These are phyloP conservation scores for Suillus bovinus DNA, from an alignment of 768 basidiomycete species.

Conservation along the genomic window DNA sequence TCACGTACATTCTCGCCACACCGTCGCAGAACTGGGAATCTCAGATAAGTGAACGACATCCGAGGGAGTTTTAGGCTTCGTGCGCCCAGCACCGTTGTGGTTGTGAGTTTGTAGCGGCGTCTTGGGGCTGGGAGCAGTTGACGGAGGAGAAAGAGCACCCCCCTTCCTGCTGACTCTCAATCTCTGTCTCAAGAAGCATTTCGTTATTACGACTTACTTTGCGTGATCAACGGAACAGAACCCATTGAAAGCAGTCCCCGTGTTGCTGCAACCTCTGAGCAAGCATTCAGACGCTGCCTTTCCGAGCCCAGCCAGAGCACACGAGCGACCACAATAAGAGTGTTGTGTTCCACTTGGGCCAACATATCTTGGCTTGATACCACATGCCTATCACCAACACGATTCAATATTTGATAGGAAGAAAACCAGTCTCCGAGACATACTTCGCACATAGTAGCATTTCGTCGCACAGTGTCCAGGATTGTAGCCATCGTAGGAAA, in stretches of 20 bases:
- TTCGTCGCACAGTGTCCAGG: background rate
- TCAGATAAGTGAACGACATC: constrained; percentile 49
- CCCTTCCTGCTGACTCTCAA: background rate
- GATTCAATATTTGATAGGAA: background rate
- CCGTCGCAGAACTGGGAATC: constrained; percentile 43
- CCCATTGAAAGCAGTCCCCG: constrained; percentile 49
- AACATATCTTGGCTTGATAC: constrained; percentile 60
- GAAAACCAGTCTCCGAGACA: constrained; percentile 1
- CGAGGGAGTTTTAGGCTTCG: constrained; percentile 13
- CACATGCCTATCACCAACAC: constrained; percentile 46
- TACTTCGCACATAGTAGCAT: constrained; percentile 27
- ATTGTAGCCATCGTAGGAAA: constrained; percentile 4
- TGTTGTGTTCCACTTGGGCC: constrained; percentile 57
- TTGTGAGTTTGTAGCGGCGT: background rate
- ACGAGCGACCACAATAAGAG: constrained; percentile 61
- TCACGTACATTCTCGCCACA: constrained; percentile 53
- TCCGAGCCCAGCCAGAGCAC: constrained; percentile 48
- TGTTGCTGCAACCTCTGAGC: constrained; percentile 52
- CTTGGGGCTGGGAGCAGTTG: background rate
- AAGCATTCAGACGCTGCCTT: constrained; percentile 42
- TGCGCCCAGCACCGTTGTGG: background rate
- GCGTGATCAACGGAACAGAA: constrained; percentile 64
- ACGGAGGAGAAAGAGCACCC: background rate
- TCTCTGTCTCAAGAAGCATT: background rate
- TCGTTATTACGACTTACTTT: constrained; percentile 38